Evolutionary conservation across 371 early-diverging fungal genomes (phyloP), one percentile per base, ranked within the genome.

Genomic region (Rhizoclosmatium hyalinum): DNA sequence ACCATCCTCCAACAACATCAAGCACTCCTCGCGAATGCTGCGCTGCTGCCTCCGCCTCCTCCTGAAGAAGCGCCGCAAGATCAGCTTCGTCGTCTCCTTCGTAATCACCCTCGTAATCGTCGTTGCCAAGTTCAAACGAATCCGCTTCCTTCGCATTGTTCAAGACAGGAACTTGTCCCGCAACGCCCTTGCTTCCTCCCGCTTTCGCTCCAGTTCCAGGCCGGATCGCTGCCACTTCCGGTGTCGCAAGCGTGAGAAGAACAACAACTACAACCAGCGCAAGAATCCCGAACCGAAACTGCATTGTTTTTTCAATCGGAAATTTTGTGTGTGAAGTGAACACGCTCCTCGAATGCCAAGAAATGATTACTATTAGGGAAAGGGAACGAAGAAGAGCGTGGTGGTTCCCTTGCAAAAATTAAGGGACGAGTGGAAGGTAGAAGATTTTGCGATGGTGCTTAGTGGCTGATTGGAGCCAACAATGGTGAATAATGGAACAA

Each of bases 71-170:
- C 8, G 17, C 56, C 58, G 21, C n/a, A 17, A 6, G 8, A 1
- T 56, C 60, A 8, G 17, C 24, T 8, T 8, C n/a, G 61, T 70
- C 70, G 12, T 56, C 68, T 4, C 57, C 58, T 39, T 39, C 43
- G 19, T 57, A 21, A 3, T 56, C 60, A 58, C 57, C 70, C 12
- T 41, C 17, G 19, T 8, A 17, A 44, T 56, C 55, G 56, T 21
- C 55, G 68, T 12, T 53, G 54, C n/a, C 53, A 21, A 45, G 10
- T 57, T 6, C 68, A 54, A 53, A n/a, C 56, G 8, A 12, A 21
- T 17, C 6, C 2, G 8, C 50, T 21, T 55, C 56, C n/a, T 54
- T 14, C 10, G 44, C 53, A 17, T 65, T 12, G 44, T 66, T 32
- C 32, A 32, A 32, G 1, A 32, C 32, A 32, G 32, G 50, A 17